Base-by-base conservation (phyloP, 805 yeast genomes). In the Hanseniaspora jakobsenii region DNA sequence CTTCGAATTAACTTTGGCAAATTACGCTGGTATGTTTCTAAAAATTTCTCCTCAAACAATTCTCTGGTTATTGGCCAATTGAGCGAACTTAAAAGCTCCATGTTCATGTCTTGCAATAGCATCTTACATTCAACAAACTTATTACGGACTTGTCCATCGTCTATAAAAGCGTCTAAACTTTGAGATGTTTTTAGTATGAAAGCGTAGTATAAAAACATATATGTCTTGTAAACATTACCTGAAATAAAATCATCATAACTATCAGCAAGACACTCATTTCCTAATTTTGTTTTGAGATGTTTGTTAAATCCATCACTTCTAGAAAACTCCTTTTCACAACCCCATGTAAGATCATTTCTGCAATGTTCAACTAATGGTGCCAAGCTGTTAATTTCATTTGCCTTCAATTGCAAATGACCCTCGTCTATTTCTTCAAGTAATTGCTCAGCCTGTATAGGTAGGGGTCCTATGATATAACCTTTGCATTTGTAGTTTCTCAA, bases 251-350 rank as follows among this genome's bases (percentile, higher is more conserved):
- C 86, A 36, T 75, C 78, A 63, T 78, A 70, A 49, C 79, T 63
- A 0, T 83, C 81, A 42, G 72, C 63, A 24, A 81, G 77, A 62
- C 93, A 81, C 40, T 68, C 67, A 63, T 77, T 75, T 4, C 91
- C 91, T 26, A 81, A 74, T 52, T 79, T 89, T 0, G 93, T 81
- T 53, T 81, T 72, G 58, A 81, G 81, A 61, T 81, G 93, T 52
- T 91, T 67, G 5, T 83, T 74, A 41, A 81, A 60, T 0, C 89
- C 91, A 64, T 81, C 93, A 29, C 83, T 75, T 51, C 93, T 62
- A 3, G 87, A 89, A 64, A 81, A 81, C 53, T 72, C 69, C 63
- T 78, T 79, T 6, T 82, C 82, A 61, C 93, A 81, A 0, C 93
- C 93, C 93, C 93, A 81, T 16, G 9, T 5, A 7, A 23, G 6